Evolutionary conservation across 768 basidiomycete genomes (phyloP).

Genomic region (Glaciozyma martinii): DNA sequence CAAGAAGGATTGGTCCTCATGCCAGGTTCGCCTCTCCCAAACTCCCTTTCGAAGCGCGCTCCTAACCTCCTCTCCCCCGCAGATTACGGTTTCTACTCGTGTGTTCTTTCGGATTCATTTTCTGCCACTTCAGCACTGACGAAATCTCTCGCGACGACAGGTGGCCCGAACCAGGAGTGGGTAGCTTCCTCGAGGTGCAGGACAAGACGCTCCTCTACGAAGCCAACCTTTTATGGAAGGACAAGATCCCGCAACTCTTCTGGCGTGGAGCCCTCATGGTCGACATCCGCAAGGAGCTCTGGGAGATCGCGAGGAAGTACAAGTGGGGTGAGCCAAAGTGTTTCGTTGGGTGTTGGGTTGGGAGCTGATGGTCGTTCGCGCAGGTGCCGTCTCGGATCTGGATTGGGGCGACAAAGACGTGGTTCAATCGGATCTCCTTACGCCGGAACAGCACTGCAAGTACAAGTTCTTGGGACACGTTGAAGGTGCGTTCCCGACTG

Average conservation of each 20-base stretch:
- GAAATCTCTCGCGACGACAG: conserved; percentile 5
- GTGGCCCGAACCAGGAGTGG: conserved; percentile 26
- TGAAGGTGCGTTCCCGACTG: conserved; percentile 10
- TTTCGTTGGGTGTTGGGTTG: not conserved
- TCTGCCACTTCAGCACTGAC: not conserved
- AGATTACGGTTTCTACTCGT: conserved; percentile 8
- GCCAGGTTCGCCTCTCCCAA: conserved; percentile 1
- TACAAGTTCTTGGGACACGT: conserved; percentile 28
- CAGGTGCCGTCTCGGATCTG: conserved; percentile 15
- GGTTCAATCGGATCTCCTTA: conserved; percentile 15
- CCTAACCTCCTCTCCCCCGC: too few species aligned
- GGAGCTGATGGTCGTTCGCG: not conserved
- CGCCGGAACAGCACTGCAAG: conserved; percentile 27
- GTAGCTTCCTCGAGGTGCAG: conserved; percentile 16
- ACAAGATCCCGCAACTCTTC: conserved; percentile 27
- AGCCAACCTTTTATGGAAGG: conserved; percentile 14
- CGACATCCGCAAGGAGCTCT: conserved; percentile 26
- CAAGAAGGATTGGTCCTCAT: conserved; percentile 20
- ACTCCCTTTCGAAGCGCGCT: not conserved
- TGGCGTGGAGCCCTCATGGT: conserved; percentile 26
- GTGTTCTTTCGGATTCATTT: not conserved
- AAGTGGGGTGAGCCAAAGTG: conserved; percentile 14
- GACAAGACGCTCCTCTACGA: conserved; percentile 20
- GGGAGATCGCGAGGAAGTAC: conserved; percentile 8
- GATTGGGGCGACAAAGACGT: conserved; percentile 15